Conservation (phyloP, 1,284 basidiomycete species). For the Fomitiporia mediterranea region DNA sequence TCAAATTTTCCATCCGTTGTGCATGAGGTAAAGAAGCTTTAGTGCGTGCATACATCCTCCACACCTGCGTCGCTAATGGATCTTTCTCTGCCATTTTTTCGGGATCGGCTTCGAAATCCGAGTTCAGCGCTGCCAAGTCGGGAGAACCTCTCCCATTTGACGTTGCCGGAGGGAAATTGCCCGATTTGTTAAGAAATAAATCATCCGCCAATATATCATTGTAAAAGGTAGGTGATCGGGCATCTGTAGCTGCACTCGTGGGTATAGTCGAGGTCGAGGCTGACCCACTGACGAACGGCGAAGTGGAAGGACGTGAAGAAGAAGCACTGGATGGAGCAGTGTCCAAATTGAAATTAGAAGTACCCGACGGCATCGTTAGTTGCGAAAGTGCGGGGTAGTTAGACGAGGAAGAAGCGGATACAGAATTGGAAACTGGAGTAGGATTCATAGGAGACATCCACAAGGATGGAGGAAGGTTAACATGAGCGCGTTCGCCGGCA, state of each 20-base stretch:
- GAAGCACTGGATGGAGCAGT: conserved; percentile 30
- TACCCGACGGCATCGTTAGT: conserved; percentile 19
- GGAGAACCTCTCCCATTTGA: conserved; percentile 52
- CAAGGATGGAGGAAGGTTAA: conserved; percentile 62
- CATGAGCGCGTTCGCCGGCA: conserved; percentile 47
- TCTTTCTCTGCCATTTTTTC: conserved; percentile 72
- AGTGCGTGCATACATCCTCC: conserved; percentile 93
- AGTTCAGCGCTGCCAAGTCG: conserved; percentile 43
- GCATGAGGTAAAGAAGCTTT: conserved; percentile 87
- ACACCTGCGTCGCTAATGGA: conserved; percentile 91
- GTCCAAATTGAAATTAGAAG: conserved; percentile 22
- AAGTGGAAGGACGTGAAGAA: conserved; percentile 24
- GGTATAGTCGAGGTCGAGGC: conserved; percentile 20
- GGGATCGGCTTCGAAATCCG: conserved; percentile 49
- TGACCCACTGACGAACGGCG: conserved; percentile 16
- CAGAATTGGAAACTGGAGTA: conserved; percentile 8
- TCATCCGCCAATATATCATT: conserved; percentile 66
- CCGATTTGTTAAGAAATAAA: conserved; percentile 47
- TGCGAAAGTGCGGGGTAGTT: conserved; percentile 14
- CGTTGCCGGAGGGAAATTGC: conserved; percentile 57
- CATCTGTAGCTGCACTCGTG: conserved; percentile 19
- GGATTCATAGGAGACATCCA: conserved; percentile 65
- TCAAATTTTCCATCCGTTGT: conserved; percentile 94
- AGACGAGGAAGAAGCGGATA: conserved; percentile 11
- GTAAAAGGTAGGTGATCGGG: conserved; percentile 50